Evolutionary conservation across 352 stramenopile genomes (phyloP), one percentile per base, ranked within the genome.

Genomic region (Globisporangium ultimum): DNA sequence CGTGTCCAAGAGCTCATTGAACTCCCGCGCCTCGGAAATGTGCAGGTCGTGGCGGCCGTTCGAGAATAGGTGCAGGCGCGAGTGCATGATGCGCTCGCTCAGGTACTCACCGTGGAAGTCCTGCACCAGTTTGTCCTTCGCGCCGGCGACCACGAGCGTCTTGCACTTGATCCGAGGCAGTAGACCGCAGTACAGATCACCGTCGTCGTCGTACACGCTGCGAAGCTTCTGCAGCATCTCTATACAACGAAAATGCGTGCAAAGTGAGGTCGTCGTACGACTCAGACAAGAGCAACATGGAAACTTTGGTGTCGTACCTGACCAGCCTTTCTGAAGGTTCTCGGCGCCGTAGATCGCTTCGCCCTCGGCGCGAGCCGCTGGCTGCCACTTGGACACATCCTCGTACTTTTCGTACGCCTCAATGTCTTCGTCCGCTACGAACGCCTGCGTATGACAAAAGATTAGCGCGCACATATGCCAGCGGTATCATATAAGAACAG

Each of bases 81-180:
- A 92, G 70, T 94, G 82, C 74, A 92, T 78, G 70, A 94, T 92
- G 58, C 85, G 85, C 61, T 94, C 85, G 70, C 76, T 94, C 61
- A 94, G 51, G 58, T 94, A 94, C 60, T 94, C 82, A 46, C 78
- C 70, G 66, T 94, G 84, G 63, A 83, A 90, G 12, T 66, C 58
- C 17, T 80, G 74, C 42, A 94, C 76, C 15, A 89, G 67, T 18
- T 79, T 77, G 60, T 94, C 80, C 36, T 77, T 72, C 43, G 53
- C 79, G 18, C 82, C 80, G 3, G 75, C 61, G 18, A 94, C 70
- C 48, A 92, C 82, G 20, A 94, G 76, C 55, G 85, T 94, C 71
- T 94, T 94, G 78, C 84, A 94, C 36, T 85, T 81, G 55, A 94
- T 80, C 41, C 74, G 72, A 17, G 84, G 80, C 50, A 92, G 45